A percentile compares a stretch with the other conserved stretches of the same genome.
These are phyloP conservation scores for Theileria orientalis DNA, from an alignment of 169 alveolate species.

Conservation along the genomic window DNA sequence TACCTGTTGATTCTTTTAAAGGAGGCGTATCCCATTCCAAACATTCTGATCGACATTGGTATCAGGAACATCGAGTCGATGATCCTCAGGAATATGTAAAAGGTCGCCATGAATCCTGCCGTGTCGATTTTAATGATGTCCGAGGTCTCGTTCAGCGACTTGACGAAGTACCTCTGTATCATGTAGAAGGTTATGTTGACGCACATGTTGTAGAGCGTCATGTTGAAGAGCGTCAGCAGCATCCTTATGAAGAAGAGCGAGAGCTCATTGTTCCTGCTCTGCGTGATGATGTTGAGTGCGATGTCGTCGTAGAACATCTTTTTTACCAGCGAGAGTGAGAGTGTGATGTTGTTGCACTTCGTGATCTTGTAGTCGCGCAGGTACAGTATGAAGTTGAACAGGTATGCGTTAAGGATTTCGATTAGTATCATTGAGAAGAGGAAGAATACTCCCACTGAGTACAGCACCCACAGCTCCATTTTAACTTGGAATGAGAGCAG, in stretches of 20 bases:
- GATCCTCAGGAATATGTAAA: conserved; percentile 20
- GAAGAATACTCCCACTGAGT: neutral
- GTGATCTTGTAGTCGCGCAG: neutral
- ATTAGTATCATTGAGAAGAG: neutral
- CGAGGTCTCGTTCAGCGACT: conserved; percentile 9
- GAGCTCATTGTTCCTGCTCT: conserved; percentile 36
- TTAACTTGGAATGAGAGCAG: neutral
- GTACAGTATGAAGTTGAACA: conserved; percentile 10
- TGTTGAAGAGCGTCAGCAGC: conserved; percentile 15
- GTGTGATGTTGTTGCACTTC: conserved; percentile 12
- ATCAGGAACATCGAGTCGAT: conserved; percentile 23
- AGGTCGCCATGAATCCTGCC: conserved; percentile 31
- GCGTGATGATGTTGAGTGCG: conserved; percentile 22
- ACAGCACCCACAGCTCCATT: neutral
- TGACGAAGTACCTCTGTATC: conserved; percentile 2
- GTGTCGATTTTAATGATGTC: conserved; percentile 9
- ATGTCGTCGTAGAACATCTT: conserved; percentile 35
- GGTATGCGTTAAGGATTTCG: conserved; percentile 21
- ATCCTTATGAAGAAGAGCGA: conserved; percentile 16
- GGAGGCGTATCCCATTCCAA: conserved; percentile 16
- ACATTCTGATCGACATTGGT: conserved; percentile 15
- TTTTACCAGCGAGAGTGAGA: conserved; percentile 7
- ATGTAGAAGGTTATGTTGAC: conserved; percentile 4
- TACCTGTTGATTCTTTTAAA: conserved; percentile 14
- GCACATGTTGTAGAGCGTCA: neutral